These are phyloP conservation scores for Tardiomyces blankii DNA, from an alignment of 1,139 yeast species.

Conservation along the genomic window DNA sequence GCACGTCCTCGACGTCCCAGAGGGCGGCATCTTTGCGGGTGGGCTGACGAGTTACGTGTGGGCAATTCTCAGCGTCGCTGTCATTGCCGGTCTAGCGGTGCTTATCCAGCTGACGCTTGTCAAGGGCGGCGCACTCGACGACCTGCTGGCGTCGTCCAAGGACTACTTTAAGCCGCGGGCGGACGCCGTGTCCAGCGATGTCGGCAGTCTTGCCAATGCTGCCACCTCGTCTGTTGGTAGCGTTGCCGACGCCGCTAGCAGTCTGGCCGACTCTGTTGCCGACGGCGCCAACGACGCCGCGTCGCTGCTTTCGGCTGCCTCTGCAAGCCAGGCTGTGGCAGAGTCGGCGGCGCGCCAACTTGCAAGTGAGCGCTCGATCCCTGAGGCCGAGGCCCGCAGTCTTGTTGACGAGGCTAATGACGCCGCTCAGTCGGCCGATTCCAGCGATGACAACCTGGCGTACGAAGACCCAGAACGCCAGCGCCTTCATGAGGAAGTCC, in stretches of 20 bases:
- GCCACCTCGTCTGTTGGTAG: background rate
- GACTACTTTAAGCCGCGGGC: background rate
- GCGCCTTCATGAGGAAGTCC: too few species aligned
- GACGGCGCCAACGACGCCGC: background rate
- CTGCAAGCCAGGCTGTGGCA: background rate
- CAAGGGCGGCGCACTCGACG: conserved; percentile 31
- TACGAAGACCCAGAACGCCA: too few species aligned
- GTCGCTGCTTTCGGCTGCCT: background rate
- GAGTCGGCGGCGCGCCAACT: too few species aligned
- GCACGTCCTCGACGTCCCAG: conserved; percentile 50
- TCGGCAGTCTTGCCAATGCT: background rate
- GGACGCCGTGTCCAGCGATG: background rate
- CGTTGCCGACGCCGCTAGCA: background rate
- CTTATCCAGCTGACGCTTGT: conserved; percentile 28
- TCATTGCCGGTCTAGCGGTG: conserved; percentile 31
- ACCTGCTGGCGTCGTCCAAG: conserved; percentile 19
- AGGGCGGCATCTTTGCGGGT: conserved; percentile 32
- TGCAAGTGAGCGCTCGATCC: too few species aligned
- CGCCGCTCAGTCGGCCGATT: too few species aligned
- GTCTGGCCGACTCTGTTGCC: background rate
- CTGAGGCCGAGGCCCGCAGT: too few species aligned
- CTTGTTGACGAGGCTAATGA: too few species aligned
- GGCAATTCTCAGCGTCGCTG: conserved; percentile 36
- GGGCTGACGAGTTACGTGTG: conserved; percentile 35
- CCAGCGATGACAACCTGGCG: too few species aligned